A percentile compares a stretch with the other conserved stretches of the same genome.
These are phyloP conservation scores for Emmonsiellopsis sp. DNA, from an alignment of 2,329 filamentous ascomycete species.

Conservation along the genomic window DNA sequence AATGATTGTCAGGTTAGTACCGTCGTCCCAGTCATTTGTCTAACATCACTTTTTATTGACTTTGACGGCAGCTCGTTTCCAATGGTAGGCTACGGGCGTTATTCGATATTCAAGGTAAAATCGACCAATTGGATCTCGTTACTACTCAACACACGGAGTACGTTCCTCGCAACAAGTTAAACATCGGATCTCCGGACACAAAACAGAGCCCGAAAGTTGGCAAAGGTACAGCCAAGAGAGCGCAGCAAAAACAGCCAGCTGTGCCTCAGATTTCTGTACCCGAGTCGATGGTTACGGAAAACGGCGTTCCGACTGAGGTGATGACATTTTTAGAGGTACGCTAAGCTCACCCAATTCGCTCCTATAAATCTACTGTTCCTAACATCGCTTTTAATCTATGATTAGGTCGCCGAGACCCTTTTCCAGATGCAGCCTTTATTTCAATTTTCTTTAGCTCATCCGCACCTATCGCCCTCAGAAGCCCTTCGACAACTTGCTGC, in stretches of 20 bases:
- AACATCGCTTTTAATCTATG: neutral
- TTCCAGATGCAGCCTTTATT: conserved; percentile 56
- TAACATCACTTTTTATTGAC: neutral
- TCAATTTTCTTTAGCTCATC: conserved; percentile 46
- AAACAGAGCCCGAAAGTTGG: conserved; percentile 52
- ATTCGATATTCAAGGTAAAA: conserved; percentile 69
- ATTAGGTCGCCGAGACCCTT: conserved; percentile 55
- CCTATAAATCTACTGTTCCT: neutral
- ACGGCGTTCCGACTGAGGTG: conserved; percentile 48
- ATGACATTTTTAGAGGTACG: conserved; percentile 55
- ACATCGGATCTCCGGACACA: conserved; percentile 42
- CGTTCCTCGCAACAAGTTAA: conserved; percentile 56
- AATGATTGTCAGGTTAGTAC: conserved; percentile 67
- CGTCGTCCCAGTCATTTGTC: neutral
- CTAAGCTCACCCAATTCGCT: conserved; percentile 8
- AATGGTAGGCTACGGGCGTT: conserved; percentile 68
- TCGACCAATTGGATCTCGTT: conserved; percentile 77
- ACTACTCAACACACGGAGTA: conserved; percentile 74
- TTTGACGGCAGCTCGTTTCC: conserved; percentile 55
- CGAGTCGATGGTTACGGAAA: conserved; percentile 37
- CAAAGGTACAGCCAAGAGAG: conserved; percentile 45
- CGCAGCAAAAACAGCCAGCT: conserved; percentile 36
- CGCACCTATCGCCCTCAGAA: conserved; percentile 44
- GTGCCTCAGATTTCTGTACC: conserved; percentile 37
- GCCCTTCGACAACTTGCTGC: conserved; percentile 47